Conservation (phyloP, 441 rosid species). For the Manihot esculenta region DNA sequence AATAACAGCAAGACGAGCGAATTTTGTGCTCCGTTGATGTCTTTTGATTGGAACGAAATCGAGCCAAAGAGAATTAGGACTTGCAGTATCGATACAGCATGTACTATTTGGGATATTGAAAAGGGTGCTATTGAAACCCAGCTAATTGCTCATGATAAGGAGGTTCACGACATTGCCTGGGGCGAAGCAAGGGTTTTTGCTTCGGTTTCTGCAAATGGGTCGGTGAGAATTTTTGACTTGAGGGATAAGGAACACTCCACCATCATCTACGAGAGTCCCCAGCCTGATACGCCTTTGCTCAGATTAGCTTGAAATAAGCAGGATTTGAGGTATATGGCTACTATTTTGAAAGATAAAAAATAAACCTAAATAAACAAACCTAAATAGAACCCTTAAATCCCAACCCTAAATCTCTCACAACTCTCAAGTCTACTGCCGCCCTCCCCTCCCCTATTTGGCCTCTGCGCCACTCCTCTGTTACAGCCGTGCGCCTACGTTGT, state of each 20-base stretch:
- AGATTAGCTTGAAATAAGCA: slow-evolving; percentile 96
- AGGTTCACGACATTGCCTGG: slow-evolving; percentile 96
- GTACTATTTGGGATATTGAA: slow-evolving; percentile 94
- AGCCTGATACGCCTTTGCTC: slow-evolving; percentile 83
- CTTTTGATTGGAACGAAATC: slow-evolving; percentile 96
- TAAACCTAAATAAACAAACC: too few species aligned
- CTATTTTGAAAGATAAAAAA: slow-evolving; percentile 86
- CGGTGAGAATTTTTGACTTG: slow-evolving; percentile 81
- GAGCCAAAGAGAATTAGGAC: slow-evolving; percentile 94
- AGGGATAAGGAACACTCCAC: slow-evolving; percentile 95
- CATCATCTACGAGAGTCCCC: slow-evolving; percentile 85
- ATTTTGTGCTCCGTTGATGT: slow-evolving; percentile 87
- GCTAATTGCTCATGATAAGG: slow-evolving; percentile 90
- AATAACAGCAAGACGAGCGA: slow-evolving; percentile 87
- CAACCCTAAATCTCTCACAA: too few species aligned
- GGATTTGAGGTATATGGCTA: slow-evolving; percentile 84
- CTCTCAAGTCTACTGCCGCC: too few species aligned
- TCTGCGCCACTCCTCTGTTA: too few species aligned
- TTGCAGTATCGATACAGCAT: slow-evolving; percentile 86
- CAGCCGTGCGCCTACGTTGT: too few species aligned
- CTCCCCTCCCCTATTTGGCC: too few species aligned
- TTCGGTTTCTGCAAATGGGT: slow-evolving; percentile 92
- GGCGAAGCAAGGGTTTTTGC: slow-evolving; percentile 93
- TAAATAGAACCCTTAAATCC: too few species aligned
- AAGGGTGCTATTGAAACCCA: slow-evolving; percentile 78